Evolutionary conservation across 805 yeast species (phyloP), one percentile per base, ranked within the genome.

Genomic region (Huiozyma naganishii): DNA sequence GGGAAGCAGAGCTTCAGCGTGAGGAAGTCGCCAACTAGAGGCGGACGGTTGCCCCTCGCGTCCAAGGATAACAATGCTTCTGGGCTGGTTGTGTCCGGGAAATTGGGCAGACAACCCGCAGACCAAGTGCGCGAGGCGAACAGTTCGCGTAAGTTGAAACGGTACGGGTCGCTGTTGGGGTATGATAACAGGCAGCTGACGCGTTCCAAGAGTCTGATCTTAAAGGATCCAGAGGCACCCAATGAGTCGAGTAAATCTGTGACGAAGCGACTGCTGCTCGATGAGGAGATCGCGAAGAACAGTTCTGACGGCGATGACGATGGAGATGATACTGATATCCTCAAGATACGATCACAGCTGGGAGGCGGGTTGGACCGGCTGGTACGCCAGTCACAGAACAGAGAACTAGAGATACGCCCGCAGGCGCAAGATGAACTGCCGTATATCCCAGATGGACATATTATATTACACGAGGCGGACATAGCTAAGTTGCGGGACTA

Each of bases 361-460:
- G 38, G 10, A 27, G 29, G 37, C 28, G 37, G 34, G 12, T 40
- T 40, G 37, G 36, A 35, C 32, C 10, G 17, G 11, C 13, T 39
- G n/a, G 29, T 42, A 11, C 43, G 36, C 5, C 39, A 45, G 12
- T 42, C 43, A 23, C 44, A 46, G 9, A 50, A 45, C 11, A 50
- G 43, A 29, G 59, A 46, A 11, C 62, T 62, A 36, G 74, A 71
- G 41, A 63, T 77, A n/a, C 84, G 79, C 9, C 11, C 33, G 33
- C 33, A 8, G 33, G 11, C n/a, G 33, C 11, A 30, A 17, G 23
- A 48, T 55, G 58, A 36, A 68, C 33, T 30, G 33, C 33, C 70
- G 2, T 69, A 72, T 46, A 55, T 64, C 6, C 81, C 82, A 27
- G 51, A 62, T 48, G 70, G 69, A 36, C 61, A 68, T 48, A 68